Evolutionary conservation across 1,284 basidiomycete genomes (phyloP).

Genomic region (Ustilago vetiveriae): DNA sequence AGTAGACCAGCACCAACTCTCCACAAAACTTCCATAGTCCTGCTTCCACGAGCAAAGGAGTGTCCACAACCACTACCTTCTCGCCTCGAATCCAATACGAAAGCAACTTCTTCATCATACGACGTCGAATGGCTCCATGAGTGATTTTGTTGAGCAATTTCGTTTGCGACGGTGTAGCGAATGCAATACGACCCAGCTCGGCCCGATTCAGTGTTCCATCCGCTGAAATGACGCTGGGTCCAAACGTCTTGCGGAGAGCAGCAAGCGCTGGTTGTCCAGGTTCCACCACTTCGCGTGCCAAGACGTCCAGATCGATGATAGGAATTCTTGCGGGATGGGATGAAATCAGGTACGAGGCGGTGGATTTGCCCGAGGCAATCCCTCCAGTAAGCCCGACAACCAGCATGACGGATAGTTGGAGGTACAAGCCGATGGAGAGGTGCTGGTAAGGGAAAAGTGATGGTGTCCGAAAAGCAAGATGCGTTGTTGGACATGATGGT

Average conservation of each 20-base stretch:
- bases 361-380: constrained; percentile 88
- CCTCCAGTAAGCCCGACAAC: constrained; percentile 96
- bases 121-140: constrained; percentile 84
- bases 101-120: constrained; percentile 78
- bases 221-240: constrained; percentile 73
- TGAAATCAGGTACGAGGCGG: constrained; percentile 81
- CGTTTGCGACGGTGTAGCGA: constrained; percentile 74
- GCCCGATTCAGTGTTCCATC: constrained; percentile 84
- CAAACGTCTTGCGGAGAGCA: constrained; percentile 78
- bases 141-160: constrained; percentile 83
- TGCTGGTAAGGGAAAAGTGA: not conserved
- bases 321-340: constrained; percentile 73
- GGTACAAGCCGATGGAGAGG: not conserved
- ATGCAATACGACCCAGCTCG: constrained; percentile 84
- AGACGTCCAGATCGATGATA: constrained; percentile 88
- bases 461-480: not conserved
- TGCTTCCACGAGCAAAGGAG: constrained; percentile 92
- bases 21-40: constrained; percentile 86
- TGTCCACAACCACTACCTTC: constrained; percentile 84
- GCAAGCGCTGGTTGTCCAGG: constrained; percentile 81
- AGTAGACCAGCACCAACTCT: constrained; percentile 86
- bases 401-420: constrained; percentile 10
- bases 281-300: constrained; percentile 86
- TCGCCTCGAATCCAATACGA: constrained; percentile 81
- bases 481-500: constrained; percentile 3